Base-by-base conservation (phyloP, 2,329 filamentous ascomycete species). In the Aspergillus neoniger region DNA sequence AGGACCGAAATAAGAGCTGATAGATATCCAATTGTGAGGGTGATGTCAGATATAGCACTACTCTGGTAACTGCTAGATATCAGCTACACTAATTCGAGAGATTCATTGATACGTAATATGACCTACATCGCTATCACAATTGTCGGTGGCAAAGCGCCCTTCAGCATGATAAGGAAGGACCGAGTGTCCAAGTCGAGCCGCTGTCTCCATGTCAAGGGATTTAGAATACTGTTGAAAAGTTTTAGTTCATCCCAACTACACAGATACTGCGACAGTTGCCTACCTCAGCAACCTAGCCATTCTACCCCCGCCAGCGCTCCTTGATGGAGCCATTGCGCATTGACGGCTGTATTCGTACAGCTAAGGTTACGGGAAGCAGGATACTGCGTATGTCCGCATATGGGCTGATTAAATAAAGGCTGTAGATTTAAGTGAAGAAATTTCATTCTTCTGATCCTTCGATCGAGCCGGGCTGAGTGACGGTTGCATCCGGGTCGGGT, bases 1-100 rank as follows among this genome's bases (percentile, higher is more conserved):
- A 92, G 71, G 28, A 91, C 82, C 1, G 83, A 82, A 61, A 90
- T 82, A 65, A 92, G 85, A 47, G 86, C 83, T 2, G 89, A 77
- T 1, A 91, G 78, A 71, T 91, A 86, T 21, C 84, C 83, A 15
- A 76, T 70, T 9, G 74, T 74, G 14, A 70, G 59, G 14, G 74
- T 74, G 51, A 74, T 63, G 55, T 72, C 66, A 17, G 86, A 64
- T 79, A 85, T 60, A 85, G 71, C 0, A 83, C 88, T 25, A 76
- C 76, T 75, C 81, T 91, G 59, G 75, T 81, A 38, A 74, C 66
- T 75, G 39, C 36, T 4, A 4, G 5, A 8, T 36, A n/a, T 63
- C 19, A 63, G 55, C n/a, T 10, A 6, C 44, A 5, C 17, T 14
- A 3, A 15, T 44, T 30, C 19, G 10, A 23, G 23, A 3, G 1